These are phyloP conservation scores for Penicillium sp. DNA, from an alignment of 2,329 filamentous ascomycete species.

Conservation along the genomic window DNA sequence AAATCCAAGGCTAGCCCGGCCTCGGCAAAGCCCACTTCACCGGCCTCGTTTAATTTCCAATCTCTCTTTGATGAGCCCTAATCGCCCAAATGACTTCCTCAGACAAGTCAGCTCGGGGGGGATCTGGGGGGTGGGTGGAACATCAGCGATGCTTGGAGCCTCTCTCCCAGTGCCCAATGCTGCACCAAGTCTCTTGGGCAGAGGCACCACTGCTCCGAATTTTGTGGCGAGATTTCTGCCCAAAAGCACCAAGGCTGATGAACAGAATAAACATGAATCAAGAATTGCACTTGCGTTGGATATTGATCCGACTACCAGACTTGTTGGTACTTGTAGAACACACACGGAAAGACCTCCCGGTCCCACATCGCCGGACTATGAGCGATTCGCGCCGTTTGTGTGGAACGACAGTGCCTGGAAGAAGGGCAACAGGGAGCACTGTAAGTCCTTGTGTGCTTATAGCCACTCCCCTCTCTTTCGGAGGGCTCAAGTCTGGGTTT, in stretches of 20 bases:
- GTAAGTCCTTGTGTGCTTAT: conserved; percentile 30
- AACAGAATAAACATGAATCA: conserved; percentile 68
- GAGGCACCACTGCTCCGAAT: conserved; percentile 69
- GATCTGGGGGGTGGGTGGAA: conserved; percentile 76
- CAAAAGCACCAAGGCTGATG: conserved; percentile 54
- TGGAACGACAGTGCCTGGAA: conserved; percentile 44
- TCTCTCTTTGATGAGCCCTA: conserved; percentile 14
- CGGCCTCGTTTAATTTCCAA: conserved; percentile 37
- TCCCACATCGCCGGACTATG: conserved; percentile 28
- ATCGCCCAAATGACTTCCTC: conserved; percentile 18
- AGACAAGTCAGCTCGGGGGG: conserved; percentile 65
- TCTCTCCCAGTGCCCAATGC: conserved; percentile 58
- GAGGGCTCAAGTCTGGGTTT: background rate
- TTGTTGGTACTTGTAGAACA: conserved; percentile 58
- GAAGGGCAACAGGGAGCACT: conserved; percentile 27
- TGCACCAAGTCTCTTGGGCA: conserved; percentile 63
- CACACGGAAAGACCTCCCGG: conserved; percentile 22
- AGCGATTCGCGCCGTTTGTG: conserved; percentile 32
- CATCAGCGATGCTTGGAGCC: conserved; percentile 55
- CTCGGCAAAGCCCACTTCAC: conserved; percentile 26
- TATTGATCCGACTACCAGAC: conserved; percentile 67
- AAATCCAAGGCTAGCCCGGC: conserved; percentile 12
- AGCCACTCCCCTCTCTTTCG: background rate
- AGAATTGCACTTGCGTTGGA: conserved; percentile 78
- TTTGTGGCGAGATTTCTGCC: conserved; percentile 59